Conservation (phyloP, 148 eudicot species). For the Vaccinium macrocarpon region DNA sequence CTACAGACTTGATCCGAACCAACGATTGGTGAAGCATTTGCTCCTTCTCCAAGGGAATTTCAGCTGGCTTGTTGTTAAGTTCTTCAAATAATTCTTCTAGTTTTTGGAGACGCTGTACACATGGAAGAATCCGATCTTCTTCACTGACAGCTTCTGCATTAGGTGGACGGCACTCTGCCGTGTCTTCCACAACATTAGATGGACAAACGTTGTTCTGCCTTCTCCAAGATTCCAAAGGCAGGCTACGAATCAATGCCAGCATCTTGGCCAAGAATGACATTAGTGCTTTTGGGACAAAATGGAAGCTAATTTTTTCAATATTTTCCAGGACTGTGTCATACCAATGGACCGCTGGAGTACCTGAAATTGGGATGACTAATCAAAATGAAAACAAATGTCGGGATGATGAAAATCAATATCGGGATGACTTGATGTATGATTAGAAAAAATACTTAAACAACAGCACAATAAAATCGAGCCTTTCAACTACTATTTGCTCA, state of each 20-base stretch:
- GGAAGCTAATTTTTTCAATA: conserved; percentile 33
- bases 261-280: conserved; percentile 33
- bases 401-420: neutral
- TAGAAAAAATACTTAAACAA: neutral
- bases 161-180: conserved; percentile 24
- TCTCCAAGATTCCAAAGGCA: conserved; percentile 40
- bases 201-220: conserved; percentile 40
- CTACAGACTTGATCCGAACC: conserved; percentile 70
- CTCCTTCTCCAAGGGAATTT: conserved; percentile 65
- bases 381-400: neutral
- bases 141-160: conserved; percentile 25
- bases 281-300: conserved; percentile 29
- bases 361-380: conserved; percentile 24
- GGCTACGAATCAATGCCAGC: conserved; percentile 24
- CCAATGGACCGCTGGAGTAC: conserved; percentile 28
- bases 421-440: neutral
- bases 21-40: conserved; percentile 59
- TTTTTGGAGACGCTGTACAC: conserved; percentile 58
- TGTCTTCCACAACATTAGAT: conserved; percentile 35
- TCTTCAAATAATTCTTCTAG: conserved; percentile 57
- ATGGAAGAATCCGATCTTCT: conserved; percentile 35
- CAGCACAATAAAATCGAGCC: neutral
- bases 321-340: conserved; percentile 31
- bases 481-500: neutral
- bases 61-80: conserved; percentile 52